Evolutionary conservation across 129 eudicot genomes (phyloP).

Genomic region (Pittosporum tobira): DNA sequence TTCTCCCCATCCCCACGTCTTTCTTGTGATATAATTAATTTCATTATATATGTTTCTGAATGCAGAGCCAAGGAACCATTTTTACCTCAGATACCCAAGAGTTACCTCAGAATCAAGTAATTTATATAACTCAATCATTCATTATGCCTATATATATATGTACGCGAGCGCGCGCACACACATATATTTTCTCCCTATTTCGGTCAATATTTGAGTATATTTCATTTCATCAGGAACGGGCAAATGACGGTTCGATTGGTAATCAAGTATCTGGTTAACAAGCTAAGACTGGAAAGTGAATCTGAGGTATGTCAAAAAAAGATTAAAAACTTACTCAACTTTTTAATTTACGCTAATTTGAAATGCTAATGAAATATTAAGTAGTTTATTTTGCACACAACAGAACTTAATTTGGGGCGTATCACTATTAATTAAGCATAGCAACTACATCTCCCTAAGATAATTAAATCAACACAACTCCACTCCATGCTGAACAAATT

Average conservation of each 20-base stretch:
- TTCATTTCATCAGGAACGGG: constrained; percentile 49
- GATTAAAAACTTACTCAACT: neutral
- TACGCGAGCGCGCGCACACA: neutral
- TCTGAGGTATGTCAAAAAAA: constrained; percentile 51
- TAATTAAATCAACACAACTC: neutral
- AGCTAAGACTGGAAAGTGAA: constrained; percentile 73
- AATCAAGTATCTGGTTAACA: constrained; percentile 75
- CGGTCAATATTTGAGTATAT: too few relatives aligned
- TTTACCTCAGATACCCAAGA: constrained; percentile 81
- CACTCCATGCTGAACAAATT: neutral
- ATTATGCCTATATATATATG: too few relatives aligned
- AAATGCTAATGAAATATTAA: neutral
- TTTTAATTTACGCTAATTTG: neutral
- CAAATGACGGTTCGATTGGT: constrained; percentile 71
- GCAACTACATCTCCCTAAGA: neutral
- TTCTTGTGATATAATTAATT: neutral
- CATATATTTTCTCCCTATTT: neutral
- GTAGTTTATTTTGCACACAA: neutral
- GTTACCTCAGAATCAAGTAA: constrained; percentile 83
- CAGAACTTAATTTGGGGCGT: neutral
- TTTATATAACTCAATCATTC: too few relatives aligned
- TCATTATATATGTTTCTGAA: constrained; percentile 7
- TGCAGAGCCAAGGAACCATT: constrained; percentile 71
- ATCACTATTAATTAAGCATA: neutral
- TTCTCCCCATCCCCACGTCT: neutral